These are phyloP conservation scores for Pseudozyma flocculosa DNA, from an alignment of 1,284 basidiomycete genomes.

Conservation along the genomic window DNA sequence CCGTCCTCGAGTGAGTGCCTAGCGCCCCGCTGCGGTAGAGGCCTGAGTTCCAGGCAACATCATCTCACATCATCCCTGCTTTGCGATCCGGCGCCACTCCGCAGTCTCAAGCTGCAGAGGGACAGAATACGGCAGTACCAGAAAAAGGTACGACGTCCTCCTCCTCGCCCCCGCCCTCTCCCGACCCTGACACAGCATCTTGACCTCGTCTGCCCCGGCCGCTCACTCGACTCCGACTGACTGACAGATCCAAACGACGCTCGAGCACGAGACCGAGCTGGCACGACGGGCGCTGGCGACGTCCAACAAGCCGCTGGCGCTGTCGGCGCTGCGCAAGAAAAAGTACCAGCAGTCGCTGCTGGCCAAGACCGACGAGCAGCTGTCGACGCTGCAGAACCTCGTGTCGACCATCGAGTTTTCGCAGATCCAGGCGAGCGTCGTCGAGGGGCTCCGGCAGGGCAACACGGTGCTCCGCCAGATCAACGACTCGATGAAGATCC, in stretches of 20 bases:
- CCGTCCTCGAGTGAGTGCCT: constrained; percentile 93
- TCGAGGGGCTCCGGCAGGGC: constrained; percentile 89
- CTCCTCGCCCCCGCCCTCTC: neutral
- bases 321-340: constrained; percentile 78
- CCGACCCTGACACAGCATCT: no score
- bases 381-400: constrained; percentile 85
- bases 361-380: constrained; percentile 81
- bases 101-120: constrained; percentile 90
- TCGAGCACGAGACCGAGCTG: constrained; percentile 84
- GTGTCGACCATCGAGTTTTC: constrained; percentile 96
- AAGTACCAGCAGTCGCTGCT: constrained; percentile 92
- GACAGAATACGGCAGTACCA: constrained; percentile 95
- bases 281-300: constrained; percentile 76
- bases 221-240: neutral
- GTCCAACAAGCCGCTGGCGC: constrained; percentile 82
- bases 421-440: constrained; percentile 84
- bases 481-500: constrained; percentile 86
- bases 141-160: constrained; percentile 69
- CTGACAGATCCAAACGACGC: constrained; percentile 76
- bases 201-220: neutral
- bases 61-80: neutral
- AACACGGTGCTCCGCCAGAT: constrained; percentile 90
- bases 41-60: no score
- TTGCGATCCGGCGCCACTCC: no score
- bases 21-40: no score